Evolutionary conservation across 1,284 basidiomycete genomes (phyloP), one percentile per base, ranked within the genome.

Genomic region (Stygiomarasmius scandens): DNA sequence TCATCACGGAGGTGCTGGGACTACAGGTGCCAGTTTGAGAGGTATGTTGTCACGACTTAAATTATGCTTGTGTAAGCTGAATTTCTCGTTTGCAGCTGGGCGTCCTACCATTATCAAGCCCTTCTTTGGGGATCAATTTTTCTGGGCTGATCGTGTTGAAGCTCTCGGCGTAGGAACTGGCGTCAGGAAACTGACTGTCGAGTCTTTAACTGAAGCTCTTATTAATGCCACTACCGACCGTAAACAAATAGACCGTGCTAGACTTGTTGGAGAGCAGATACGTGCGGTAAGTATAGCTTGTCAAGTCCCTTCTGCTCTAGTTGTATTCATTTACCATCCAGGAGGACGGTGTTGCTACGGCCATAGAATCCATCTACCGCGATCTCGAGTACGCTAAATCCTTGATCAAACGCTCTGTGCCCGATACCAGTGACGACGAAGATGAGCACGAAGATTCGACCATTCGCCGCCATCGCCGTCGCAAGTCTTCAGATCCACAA

Each of bases 81-180:
- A 5, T 32, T 32, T 12, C 6, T 32, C 12, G 6, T 32, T 32
- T 41, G 48, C n/a, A 93, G 94, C 94, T 57, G 94, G 95, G 6
- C 89, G 96, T 60, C 96, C 96, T 1, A 98, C 95, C 0, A 92
- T 99, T 66, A 95, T 99, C 69, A 92, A 90, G 63, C 96, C 96
- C 0, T 99, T 97, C 82, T 98, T 98, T 67, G 96, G 96, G 6
- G 96, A 97, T 73, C 93, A 99, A 68, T 95, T 90, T 72, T 98
- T 98, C 75, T 98, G 95, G 93, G 93, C 92, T 3, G 93, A 95
- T 74, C 89, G 95, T 24, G 92, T 96, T 20, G 95, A 98, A 72
- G 92, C 92, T 2, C 81, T 99, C 34, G 95, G 95, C 38, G 87
- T 98, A 49, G 96, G 96, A 27, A 81, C 87, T 34, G 85, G 89